phyloP scores from a whole-genome alignment of 1,139 yeast genomes.

The Nematodospora anomalae region DNA sequence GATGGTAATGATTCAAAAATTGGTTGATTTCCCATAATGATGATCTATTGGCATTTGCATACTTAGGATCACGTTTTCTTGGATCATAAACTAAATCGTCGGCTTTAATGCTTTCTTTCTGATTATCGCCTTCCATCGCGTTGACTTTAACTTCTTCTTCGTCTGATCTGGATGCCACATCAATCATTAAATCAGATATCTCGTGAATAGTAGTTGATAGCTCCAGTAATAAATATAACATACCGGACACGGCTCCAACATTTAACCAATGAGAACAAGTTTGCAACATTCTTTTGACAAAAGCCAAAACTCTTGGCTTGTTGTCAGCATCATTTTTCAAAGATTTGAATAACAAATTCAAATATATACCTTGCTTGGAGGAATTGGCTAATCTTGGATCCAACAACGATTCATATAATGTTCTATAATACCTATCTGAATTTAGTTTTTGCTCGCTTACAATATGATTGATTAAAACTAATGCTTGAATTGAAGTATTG shows the following conservation, averaged over 20 bases:
- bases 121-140: conserved; percentile 23
- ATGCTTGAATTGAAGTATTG: conserved; percentile 91
- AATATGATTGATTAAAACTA: conserved; percentile 81
- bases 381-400: conserved; percentile 82
- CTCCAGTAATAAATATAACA: conserved; percentile 74
- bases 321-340: conserved; percentile 66
- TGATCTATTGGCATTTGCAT: conserved; percentile 76
- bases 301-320: conserved; percentile 73
- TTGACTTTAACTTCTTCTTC: conserved; percentile 21
- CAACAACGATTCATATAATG: conserved; percentile 84
- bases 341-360: conserved; percentile 82
- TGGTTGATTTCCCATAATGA: conserved; percentile 85
- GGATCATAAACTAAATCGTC: conserved; percentile 62
- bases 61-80: conserved; percentile 86
- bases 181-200: conserved; percentile 44
- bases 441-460: conserved; percentile 54
- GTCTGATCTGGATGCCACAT: conserved; percentile 40
- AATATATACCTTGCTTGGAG: conserved; percentile 85
- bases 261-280: conserved; percentile 84
- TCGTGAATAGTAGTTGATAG: conserved; percentile 47
- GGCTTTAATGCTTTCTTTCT: conserved; percentile 13
- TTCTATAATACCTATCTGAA: conserved; percentile 78
- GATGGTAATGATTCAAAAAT: conserved; percentile 83
- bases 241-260: conserved; percentile 88
- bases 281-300: conserved; percentile 87